phyloP scores from a whole-genome alignment of 331 rosid species.

The Erythrophleum ivorense region DNA sequence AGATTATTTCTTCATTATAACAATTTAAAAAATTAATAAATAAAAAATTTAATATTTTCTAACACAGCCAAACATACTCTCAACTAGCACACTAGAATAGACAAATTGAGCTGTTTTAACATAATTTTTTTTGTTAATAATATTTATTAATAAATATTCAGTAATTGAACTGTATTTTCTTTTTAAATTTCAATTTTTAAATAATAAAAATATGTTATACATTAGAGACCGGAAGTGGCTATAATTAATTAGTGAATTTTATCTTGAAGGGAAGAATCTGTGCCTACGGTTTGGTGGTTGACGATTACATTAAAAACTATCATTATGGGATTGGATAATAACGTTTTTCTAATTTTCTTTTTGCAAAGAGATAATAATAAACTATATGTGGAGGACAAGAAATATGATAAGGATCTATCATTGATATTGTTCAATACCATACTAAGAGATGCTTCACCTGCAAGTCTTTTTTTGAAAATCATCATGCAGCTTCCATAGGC shows the following conservation, averaged over 20 bases:
- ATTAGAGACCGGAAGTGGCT: not conserved
- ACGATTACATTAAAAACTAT: not conserved
- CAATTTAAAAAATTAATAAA: too few species aligned
- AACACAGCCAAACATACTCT: not conserved
- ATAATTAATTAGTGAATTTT: not conserved
- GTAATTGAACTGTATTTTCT: not conserved
- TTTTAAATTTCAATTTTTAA: too few species aligned
- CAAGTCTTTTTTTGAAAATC: constrained; percentile 9
- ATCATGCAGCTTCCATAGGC: constrained; percentile 7
- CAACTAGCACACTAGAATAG: too few species aligned
- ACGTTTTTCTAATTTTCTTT: not conserved
- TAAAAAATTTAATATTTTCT: not conserved
- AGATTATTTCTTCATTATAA: too few species aligned
- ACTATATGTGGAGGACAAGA: constrained; percentile 36
- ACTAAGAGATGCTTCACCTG: not conserved
- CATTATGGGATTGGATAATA: constrained; percentile 32
- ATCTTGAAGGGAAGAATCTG: constrained; percentile 12
- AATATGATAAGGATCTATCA: constrained; percentile 37
- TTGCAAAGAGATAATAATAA: not conserved
- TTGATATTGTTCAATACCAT: constrained; percentile 2
- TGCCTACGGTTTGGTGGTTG: constrained; percentile 35
- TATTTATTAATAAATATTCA: not conserved
- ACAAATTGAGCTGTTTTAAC: too few species aligned
- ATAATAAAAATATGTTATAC: too few species aligned
- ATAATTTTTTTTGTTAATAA: too few species aligned